A percentile compares a stretch with the other conserved stretches of the same genome.
phyloP scores from a whole-genome alignment of 208 protist genomes.

The Trypanosomatidae sp. region DNA sequence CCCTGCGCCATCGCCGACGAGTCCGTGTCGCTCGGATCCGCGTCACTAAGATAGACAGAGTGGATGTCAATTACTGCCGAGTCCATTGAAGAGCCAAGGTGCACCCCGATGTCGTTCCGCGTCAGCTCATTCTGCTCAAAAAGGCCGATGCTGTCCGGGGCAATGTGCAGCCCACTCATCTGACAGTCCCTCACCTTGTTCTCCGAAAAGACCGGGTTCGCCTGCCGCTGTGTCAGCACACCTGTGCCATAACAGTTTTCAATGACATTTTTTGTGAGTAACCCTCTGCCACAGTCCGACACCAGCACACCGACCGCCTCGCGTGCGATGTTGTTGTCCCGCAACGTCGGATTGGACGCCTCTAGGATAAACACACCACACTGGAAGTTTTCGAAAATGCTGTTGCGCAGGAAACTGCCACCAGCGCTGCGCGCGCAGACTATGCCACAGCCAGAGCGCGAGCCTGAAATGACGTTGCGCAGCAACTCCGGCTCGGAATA shows the following conservation, averaged over 20 bases:
- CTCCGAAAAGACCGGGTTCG: slow-evolving; percentile 47
- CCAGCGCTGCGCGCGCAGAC: slow-evolving; percentile 40
- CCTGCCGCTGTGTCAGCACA: slow-evolving; percentile 59
- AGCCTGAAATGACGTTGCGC: slow-evolving; percentile 52
- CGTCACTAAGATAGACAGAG: slow-evolving; percentile 27
- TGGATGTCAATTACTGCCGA: slow-evolving; percentile 54
- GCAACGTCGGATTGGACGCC: slow-evolving; percentile 45
- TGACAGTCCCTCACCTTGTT: slow-evolving; percentile 55
- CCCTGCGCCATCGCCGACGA: not conserved
- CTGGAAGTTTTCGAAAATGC: slow-evolving; percentile 68
- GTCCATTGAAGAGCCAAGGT: slow-evolving; percentile 59
- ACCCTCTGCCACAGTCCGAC: slow-evolving; percentile 56
- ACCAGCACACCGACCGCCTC: slow-evolving; percentile 75
- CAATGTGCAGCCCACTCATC: slow-evolving; percentile 60
- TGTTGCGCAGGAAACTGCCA: slow-evolving; percentile 57
- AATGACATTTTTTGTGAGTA: slow-evolving; percentile 59
- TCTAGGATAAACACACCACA: slow-evolving; percentile 65
- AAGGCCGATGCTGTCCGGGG: slow-evolving; percentile 46
- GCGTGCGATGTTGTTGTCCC: slow-evolving; percentile 48
- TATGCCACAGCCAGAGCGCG: slow-evolving; percentile 60
- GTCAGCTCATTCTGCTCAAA: slow-evolving; percentile 60
- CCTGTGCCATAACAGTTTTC: slow-evolving; percentile 63
- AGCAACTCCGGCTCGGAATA: slow-evolving; percentile 56
- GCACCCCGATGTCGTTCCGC: slow-evolving; percentile 78
- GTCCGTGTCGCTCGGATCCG: not conserved